Evolutionary conservation across 257 asterid genomes (phyloP).

Genomic region (Schizonepeta tenuifolia): DNA sequence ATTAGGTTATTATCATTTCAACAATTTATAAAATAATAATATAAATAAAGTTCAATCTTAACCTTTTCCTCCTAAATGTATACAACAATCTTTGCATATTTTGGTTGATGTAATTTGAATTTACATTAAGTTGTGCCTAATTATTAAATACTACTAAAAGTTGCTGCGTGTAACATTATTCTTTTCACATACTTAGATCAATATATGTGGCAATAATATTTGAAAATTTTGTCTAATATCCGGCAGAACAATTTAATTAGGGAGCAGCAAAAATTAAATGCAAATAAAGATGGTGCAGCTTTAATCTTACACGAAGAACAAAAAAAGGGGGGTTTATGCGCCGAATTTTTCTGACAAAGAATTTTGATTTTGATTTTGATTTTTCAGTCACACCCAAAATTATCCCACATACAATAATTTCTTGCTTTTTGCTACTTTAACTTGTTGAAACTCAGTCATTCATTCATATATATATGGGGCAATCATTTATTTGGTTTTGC

Average conservation of each 20-base stretch:
- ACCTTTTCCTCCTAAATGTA: neutral
- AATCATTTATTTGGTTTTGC: conserved; percentile 35
- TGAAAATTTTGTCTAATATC: neutral
- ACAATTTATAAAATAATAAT: neutral
- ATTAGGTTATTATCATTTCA: conserved; percentile 3
- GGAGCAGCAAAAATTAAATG: conserved; percentile 43
- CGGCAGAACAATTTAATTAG: neutral
- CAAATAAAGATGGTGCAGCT: conserved; percentile 28
- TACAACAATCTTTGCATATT: neutral
- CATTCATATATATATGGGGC: neutral
- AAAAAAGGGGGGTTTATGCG: conserved; percentile 32
- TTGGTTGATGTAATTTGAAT: neutral
- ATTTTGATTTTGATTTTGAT: no score
- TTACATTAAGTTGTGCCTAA: no score
- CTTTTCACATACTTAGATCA: neutral
- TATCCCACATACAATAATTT: neutral
- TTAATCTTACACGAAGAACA: conserved; percentile 40
- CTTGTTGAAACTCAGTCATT: neutral
- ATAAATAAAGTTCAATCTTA: neutral
- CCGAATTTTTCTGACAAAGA: conserved; percentile 59
- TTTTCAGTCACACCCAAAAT: conserved; percentile 3
- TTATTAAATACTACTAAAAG: neutral
- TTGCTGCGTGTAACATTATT: neutral
- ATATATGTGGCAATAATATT: neutral
- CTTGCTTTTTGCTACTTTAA: neutral